phyloP scores from a whole-genome alignment of 2,329 filamentous ascomycete species.

The Cercospora sp. region DNA sequence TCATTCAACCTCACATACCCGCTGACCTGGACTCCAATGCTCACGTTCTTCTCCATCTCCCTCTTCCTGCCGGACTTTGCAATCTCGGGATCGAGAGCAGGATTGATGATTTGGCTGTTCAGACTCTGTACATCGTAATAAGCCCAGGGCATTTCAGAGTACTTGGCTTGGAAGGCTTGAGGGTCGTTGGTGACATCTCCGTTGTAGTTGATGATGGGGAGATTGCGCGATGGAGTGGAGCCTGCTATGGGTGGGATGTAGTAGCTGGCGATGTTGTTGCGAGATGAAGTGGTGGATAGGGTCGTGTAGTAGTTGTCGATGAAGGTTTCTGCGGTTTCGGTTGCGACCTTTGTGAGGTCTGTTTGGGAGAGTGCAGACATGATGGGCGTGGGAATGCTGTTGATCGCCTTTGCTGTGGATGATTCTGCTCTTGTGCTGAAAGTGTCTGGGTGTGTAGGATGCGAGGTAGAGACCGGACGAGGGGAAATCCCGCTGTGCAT shows the following conservation, averaged over 20 bases:
- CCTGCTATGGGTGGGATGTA: constrained; percentile 62
- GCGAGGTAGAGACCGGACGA: not conserved
- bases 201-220: constrained; percentile 75
- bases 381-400: not conserved
- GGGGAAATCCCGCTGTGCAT: not conserved
- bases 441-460: not conserved
- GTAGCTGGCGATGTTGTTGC: constrained; percentile 62
- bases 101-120: constrained; percentile 77
- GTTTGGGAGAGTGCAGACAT: constrained; percentile 36
- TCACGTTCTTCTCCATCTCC: constrained; percentile 59
- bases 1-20: constrained; percentile 69
- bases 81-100: constrained; percentile 39
- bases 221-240: constrained; percentile 51
- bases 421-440: not conserved
- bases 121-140: constrained; percentile 73
- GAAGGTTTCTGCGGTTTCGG: constrained; percentile 68
- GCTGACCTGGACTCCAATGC: constrained; percentile 70
- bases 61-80: constrained; percentile 33
- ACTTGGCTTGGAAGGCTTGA: constrained; percentile 65
- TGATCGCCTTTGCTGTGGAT: not conserved
- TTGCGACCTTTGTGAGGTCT: constrained; percentile 33
- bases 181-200: constrained; percentile 66
- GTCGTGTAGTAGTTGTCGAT: constrained; percentile 72
- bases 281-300: constrained; percentile 57
- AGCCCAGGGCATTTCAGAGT: constrained; percentile 60